A percentile compares a stretch with the other conserved stretches of the same genome.
Conservation (phyloP, 2,329 filamentous ascomycete genomes). For the Cyphellophora europaea region DNA sequence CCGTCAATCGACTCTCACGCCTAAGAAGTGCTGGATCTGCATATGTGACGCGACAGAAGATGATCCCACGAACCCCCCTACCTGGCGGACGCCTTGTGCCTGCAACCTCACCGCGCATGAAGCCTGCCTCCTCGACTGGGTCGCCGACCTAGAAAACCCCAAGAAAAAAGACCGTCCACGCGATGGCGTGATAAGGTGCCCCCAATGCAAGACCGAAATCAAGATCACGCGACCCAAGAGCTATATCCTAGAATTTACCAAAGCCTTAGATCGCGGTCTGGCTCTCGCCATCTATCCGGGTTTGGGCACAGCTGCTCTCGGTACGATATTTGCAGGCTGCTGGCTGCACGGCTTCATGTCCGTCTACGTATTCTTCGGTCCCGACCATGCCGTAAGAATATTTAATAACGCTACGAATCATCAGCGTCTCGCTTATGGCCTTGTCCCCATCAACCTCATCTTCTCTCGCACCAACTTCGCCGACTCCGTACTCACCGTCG, state of each 20-base stretch:
- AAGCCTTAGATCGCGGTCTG: slow-evolving; percentile 48
- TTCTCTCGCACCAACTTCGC: slow-evolving; percentile 57
- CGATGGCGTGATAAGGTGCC: slow-evolving; percentile 61
- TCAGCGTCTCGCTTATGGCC: slow-evolving; percentile 45
- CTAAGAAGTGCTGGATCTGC: slow-evolving; percentile 58
- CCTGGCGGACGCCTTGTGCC: slow-evolving; percentile 82
- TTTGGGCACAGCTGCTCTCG: slow-evolving; percentile 40
- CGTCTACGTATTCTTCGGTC: slow-evolving; percentile 57
- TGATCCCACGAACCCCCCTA: slow-evolving; percentile 42
- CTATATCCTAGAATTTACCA: slow-evolving; percentile 57
- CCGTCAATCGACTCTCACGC: slow-evolving; percentile 24
- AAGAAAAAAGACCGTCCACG: slow-evolving; percentile 39
- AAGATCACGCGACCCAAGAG: slow-evolving; percentile 66
- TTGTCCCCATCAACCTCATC: slow-evolving; percentile 60
- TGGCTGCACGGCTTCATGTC: slow-evolving; percentile 53
- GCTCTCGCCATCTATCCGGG: slow-evolving; percentile 56
- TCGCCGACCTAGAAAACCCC: slow-evolving; percentile 73
- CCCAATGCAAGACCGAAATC: slow-evolving; percentile 81
- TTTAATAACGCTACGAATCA: slow-evolving; percentile 32
- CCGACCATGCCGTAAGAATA: slow-evolving; percentile 49
- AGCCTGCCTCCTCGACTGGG: slow-evolving; percentile 80
- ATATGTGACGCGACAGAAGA: slow-evolving; percentile 59
- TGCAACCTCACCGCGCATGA: slow-evolving; percentile 90
- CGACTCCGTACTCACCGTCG: slow-evolving; percentile 53
- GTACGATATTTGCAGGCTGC: slow-evolving; percentile 41